Evolutionary conservation across 306 rosid genomes (phyloP).

Genomic region (Prunus persica): DNA sequence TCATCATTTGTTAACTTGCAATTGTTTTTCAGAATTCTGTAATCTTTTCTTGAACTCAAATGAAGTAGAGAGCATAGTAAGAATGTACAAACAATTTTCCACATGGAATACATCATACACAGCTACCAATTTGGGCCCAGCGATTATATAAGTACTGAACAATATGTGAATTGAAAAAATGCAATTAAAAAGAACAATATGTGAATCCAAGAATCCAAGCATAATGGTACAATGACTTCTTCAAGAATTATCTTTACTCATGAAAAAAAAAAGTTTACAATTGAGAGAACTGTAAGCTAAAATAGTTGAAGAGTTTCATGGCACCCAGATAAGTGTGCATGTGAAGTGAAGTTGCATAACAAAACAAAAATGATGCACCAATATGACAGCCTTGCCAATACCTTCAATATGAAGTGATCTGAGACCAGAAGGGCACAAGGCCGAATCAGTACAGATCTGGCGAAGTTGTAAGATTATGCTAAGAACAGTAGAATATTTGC

Average conservation of each 20-base stretch:
- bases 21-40: not conserved
- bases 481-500: slow-evolving; percentile 48
- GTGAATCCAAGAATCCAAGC: not conserved
- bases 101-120: not conserved
- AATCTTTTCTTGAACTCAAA: not conserved
- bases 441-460: slow-evolving; percentile 67
- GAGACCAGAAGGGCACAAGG: slow-evolving; percentile 64
- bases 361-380: not conserved
- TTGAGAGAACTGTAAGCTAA: not conserved
- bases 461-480: slow-evolving; percentile 67
- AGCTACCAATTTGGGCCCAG: not conserved
- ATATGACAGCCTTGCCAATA: slow-evolving; percentile 18
- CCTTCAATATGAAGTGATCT: slow-evolving; percentile 59
- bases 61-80: not conserved
- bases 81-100: not conserved
- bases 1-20: too few species aligned
- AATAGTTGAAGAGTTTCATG: not conserved
- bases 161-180: not conserved
- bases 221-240: too few species aligned
- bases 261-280: not conserved
- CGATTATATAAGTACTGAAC: not conserved
- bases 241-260: not conserved
- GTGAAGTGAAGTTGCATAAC: not conserved
- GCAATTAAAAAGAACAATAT: not conserved
- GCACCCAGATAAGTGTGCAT: not conserved